phyloP scores from a whole-genome alignment of 495 filamentous ascomycete genomes.

The Neurospora sp. region DNA sequence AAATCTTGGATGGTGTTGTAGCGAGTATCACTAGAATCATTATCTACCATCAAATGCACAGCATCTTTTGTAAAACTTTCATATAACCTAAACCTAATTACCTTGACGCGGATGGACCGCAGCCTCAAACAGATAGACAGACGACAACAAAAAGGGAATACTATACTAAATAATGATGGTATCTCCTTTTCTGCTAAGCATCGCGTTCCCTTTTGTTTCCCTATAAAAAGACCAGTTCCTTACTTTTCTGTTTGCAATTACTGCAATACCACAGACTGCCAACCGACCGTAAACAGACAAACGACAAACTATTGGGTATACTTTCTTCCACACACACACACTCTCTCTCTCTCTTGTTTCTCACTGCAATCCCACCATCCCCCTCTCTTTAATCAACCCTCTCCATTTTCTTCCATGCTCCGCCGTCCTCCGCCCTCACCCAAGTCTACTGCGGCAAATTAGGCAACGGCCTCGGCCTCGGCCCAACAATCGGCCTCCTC shows the following conservation, averaged over 20 bases:
- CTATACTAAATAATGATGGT: background rate
- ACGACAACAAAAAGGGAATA: background rate
- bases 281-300: background rate
- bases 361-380: background rate
- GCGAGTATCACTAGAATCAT: too few species aligned
- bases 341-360: background rate
- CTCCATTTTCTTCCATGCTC: background rate
- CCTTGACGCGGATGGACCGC: background rate
- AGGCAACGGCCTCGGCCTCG: slow-evolving; percentile 61
- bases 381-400: background rate
- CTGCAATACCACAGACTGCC: background rate
- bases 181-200: background rate
- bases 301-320: background rate
- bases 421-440: background rate
- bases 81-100: background rate
- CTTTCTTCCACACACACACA: too few species aligned
- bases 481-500: slow-evolving; percentile 69
- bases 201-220: background rate
- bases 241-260: background rate
- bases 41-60: too few species aligned
- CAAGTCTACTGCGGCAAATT: slow-evolving; percentile 13
- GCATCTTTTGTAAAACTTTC: background rate
- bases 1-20: too few species aligned
- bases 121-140: background rate
- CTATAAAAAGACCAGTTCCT: background rate